Conservation (phyloP, 768 basidiomycete species). For the Cystoderma amianthinum region DNA sequence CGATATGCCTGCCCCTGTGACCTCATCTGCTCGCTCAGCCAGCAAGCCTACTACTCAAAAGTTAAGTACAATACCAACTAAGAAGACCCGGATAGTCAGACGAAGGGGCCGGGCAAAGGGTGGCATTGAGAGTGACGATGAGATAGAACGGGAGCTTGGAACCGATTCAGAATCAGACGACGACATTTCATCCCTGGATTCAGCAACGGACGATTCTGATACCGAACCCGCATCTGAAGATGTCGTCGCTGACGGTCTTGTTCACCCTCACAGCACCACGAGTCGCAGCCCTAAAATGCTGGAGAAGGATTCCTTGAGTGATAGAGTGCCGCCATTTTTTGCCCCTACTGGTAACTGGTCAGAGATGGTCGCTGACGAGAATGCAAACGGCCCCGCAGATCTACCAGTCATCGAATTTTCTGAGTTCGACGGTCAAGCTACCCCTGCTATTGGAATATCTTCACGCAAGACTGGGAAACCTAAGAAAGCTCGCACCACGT, state of each 20-base stretch:
- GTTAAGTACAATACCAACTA: conserved; percentile 23
- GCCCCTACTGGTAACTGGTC: conserved; percentile 60
- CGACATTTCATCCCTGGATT: conserved; percentile 50
- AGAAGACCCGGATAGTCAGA: conserved; percentile 41
- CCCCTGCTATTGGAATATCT: conserved; percentile 18
- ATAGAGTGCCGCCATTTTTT: conserved; percentile 43
- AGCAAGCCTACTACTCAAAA: conserved; percentile 21
- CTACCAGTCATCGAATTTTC: conserved; percentile 80
- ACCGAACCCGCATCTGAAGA: conserved; percentile 67
- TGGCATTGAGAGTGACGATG: conserved; percentile 68
- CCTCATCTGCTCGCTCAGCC: conserved; percentile 25
- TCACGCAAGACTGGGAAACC: conserved; percentile 36
- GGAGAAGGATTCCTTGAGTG: conserved; percentile 19
- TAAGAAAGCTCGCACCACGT: conserved; percentile 25
- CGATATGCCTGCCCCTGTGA: conserved; percentile 40
- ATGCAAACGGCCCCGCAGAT: conserved; percentile 51
- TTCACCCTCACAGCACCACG: conserved; percentile 57
- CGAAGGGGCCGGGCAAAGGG: conserved; percentile 58
- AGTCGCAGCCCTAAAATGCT: conserved; percentile 49
- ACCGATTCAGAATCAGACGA: conserved; percentile 70
- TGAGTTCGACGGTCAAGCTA: conserved; percentile 42
- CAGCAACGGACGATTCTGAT: conserved; percentile 60
- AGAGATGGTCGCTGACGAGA: conserved; percentile 79
- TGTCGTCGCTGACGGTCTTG: conserved; percentile 38
- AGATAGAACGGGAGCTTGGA: conserved; percentile 63